Base-by-base conservation (phyloP, 129 eudicot species). In the Helichrysum umbraculigerum region DNA sequence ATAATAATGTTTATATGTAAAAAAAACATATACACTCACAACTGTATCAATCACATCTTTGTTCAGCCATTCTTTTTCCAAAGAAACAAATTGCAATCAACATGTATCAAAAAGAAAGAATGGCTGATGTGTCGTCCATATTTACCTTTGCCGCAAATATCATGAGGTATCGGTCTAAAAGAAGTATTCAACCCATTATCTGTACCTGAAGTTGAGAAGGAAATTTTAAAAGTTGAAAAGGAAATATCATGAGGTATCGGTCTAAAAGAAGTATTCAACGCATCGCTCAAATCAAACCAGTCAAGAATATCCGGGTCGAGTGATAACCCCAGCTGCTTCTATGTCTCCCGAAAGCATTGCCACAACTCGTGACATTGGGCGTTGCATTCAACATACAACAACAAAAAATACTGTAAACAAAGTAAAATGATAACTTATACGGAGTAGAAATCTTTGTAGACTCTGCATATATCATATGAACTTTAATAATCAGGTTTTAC, bases 311-410 rank as follows among this genome's bases (percentile, higher is more conserved):
- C 75, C 85, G 0, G 96, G 98, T 41, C 81, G 86, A 19, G 95
- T 76, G 41, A 82, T 81, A 37, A 79, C 81, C 11, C 63, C 52
- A 6, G 78, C 70, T 5, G 86, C 91, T 71, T 93, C 95, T 5
- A 66, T 17, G 37, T 93, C 95, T 30, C 98, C 96, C 7, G 83
- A 68, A 63, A 90, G 87, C 98, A 93, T 93, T 22, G 89, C 91
- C 78, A 93, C 86, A 29, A 79, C 96, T 12, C 92, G 89, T 5
- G 96, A 93, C 98, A 93, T 93, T 60, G 96, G 98, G 25, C 98
- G 76, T 59, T 76, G 59, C 12, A 39, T 39, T 39, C 47, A 9
- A 39, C 47, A 39, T 39, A 9, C 14, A 39, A 39, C 47, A 8
- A 42, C 50, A 42, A 10, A 42, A 2, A 42, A 42, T 42, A 42